phyloP scores from a whole-genome alignment of 345 rosid species.

The Abelmoschus esculentus region DNA sequence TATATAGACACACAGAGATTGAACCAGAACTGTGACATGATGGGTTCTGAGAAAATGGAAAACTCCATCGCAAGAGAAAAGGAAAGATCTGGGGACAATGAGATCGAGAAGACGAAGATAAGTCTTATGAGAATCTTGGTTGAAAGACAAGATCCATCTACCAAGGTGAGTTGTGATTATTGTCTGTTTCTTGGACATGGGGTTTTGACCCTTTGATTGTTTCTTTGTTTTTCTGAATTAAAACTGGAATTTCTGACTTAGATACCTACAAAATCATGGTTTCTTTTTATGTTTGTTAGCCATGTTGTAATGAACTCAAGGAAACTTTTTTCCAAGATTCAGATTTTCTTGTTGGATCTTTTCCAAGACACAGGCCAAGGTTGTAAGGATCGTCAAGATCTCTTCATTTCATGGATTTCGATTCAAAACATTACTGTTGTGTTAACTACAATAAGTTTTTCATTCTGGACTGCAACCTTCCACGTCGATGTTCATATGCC shows the following conservation, averaged over 20 bases:
- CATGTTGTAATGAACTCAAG: neutral
- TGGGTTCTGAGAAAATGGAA: slow-evolving; percentile 1
- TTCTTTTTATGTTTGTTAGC: neutral
- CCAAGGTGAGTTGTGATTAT: slow-evolving; percentile 19
- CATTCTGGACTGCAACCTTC: neutral
- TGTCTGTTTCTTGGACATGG: neutral
- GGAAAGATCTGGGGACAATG: neutral
- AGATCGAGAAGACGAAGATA: slow-evolving; percentile 18
- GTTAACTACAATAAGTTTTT: neutral
- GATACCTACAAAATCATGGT: neutral
- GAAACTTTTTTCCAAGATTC: too few relatives aligned
- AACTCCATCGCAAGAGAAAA: neutral
- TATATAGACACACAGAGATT: neutral
- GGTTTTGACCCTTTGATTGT: too few relatives aligned
- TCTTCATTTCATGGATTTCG: neutral
- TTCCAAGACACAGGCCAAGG: too few relatives aligned
- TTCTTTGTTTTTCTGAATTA: too few relatives aligned
- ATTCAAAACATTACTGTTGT: neutral
- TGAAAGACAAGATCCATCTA: slow-evolving; percentile 28
- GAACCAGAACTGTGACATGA: neutral
- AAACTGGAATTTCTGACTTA: neutral
- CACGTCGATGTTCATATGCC: neutral
- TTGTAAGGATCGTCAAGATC: neutral
- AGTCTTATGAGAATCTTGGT: slow-evolving; percentile 25
- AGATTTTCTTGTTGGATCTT: too few relatives aligned